These are phyloP conservation scores for Zalaria sp. DNA, from an alignment of 2,329 filamentous ascomycete species.

Conservation along the genomic window DNA sequence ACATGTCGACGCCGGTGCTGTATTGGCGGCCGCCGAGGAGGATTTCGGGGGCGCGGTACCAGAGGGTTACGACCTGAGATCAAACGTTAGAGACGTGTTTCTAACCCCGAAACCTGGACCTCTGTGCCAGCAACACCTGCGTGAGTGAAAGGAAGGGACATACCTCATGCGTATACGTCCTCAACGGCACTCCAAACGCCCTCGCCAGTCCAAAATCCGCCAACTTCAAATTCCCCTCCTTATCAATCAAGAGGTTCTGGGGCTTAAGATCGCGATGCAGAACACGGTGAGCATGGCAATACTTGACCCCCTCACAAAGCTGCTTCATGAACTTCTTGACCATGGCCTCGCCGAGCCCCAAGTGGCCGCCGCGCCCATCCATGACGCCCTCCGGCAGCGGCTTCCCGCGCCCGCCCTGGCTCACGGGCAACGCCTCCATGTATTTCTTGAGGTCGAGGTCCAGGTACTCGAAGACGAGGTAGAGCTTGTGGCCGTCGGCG, in stretches of 20 bases:
- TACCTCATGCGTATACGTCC: conserved; percentile 85
- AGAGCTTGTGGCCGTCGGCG: conserved; percentile 87
- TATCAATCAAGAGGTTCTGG: conserved; percentile 92
- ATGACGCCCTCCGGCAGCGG: conserved; percentile 58
- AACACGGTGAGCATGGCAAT: conserved; percentile 94
- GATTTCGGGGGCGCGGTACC: conserved; percentile 87
- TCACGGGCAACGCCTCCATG: conserved; percentile 80
- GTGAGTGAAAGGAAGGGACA: conserved; percentile 1
- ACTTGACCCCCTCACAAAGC: conserved; percentile 83
- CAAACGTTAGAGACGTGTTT: too few species aligned
- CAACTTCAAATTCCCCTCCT: conserved; percentile 77
- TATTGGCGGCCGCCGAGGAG: conserved; percentile 82
- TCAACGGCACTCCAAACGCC: conserved; percentile 78
- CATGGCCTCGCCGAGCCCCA: conserved; percentile 66
- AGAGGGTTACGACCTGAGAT: conserved; percentile 66
- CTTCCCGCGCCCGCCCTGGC: conserved; percentile 73
- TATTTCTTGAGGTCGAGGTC: conserved; percentile 91
- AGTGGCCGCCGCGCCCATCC: conserved; percentile 46
- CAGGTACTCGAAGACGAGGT: conserved; percentile 84
- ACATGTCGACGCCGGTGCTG: conserved; percentile 91
- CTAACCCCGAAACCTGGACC: too few species aligned
- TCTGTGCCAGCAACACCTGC: too few species aligned
- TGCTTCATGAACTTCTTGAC: conserved; percentile 89
- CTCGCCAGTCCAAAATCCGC: conserved; percentile 89
- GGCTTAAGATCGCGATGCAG: conserved; percentile 95